A percentile compares a stretch with the other conserved stretches of the same genome.
phyloP scores from a whole-genome alignment of 2,329 filamentous ascomycete species.

The Nothopassalora personata region DNA sequence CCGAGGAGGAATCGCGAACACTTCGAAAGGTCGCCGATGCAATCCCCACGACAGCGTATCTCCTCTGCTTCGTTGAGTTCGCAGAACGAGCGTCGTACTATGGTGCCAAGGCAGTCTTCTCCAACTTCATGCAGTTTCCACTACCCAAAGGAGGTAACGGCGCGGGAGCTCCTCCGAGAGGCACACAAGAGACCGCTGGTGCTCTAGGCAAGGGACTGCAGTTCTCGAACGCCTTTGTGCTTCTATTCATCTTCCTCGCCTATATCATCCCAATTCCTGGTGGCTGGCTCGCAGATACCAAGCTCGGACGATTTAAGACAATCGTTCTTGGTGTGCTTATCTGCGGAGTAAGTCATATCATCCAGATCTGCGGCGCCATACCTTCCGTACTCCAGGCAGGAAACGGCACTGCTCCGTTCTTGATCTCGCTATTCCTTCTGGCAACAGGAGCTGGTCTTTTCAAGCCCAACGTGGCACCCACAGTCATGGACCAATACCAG shows the following conservation, averaged over 20 bases:
- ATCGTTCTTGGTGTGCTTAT: slow-evolving; percentile 21
- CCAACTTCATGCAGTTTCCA: slow-evolving; percentile 59
- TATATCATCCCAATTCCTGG: slow-evolving; percentile 51
- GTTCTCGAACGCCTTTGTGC: slow-evolving; percentile 47
- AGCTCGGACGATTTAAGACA: slow-evolving; percentile 22
- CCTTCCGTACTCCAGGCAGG: slow-evolving; percentile 21
- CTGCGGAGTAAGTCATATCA: slow-evolving; percentile 20
- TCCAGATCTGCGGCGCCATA: slow-evolving; percentile 21
- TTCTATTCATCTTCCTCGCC: slow-evolving; percentile 54
- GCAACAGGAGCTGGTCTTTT: slow-evolving; percentile 65
- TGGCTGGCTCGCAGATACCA: slow-evolving; percentile 22
- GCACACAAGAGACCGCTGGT: slow-evolving; percentile 42
- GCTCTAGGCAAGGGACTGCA: slow-evolving; percentile 56
- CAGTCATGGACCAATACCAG: slow-evolving; percentile 43
- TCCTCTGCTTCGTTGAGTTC: slow-evolving; percentile 52
- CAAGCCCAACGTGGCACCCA: slow-evolving; percentile 65
- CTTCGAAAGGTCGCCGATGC: slow-evolving; percentile 48
- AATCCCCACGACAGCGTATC: slow-evolving; percentile 50
- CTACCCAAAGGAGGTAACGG: slow-evolving; percentile 45
- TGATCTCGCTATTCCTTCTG: slow-evolving; percentile 55
- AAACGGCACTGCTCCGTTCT: slow-evolving; percentile 32
- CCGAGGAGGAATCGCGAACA: slow-evolving; percentile 42
- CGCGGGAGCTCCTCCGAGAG: slow-evolving; percentile 30
- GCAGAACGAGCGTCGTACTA: slow-evolving; percentile 59
- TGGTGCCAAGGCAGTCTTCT: slow-evolving; percentile 51